Evolutionary conservation across 2,329 filamentous ascomycete genomes (phyloP).

Genomic region (Xylaria sp.): DNA sequence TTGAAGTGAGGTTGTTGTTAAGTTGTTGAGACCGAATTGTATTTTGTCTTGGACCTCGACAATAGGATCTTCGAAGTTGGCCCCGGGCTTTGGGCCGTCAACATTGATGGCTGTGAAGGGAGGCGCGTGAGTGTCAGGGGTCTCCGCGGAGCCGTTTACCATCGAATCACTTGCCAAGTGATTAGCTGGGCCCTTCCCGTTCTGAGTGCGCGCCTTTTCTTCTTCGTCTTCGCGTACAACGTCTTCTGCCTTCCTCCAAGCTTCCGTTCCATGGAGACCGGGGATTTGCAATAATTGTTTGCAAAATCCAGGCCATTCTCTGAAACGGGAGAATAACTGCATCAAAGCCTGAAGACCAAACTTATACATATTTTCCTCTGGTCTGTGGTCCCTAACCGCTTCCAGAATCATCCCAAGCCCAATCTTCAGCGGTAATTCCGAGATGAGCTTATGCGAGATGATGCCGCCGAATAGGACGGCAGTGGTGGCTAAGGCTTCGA

Average conservation of each 20-base stretch:
- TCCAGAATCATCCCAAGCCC: conserved; percentile 99
- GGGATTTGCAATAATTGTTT: conserved; percentile 84
- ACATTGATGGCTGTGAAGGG: conserved; percentile 83
- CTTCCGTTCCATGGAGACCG: conserved; percentile 83
- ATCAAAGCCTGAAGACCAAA: conserved; percentile 96
- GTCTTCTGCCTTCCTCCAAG: conserved; percentile 83
- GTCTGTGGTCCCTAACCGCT: conserved; percentile 84
- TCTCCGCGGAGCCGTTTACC: conserved; percentile 77
- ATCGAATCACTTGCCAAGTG: conserved; percentile 60
- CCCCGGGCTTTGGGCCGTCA: conserved; percentile 71
- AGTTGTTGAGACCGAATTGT: conserved; percentile 95
- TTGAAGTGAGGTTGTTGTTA: conserved; percentile 88
- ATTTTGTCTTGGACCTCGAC: conserved; percentile 91
- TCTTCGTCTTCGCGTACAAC: conserved; percentile 76
- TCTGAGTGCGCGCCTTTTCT: conserved; percentile 65
- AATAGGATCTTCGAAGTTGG: conserved; percentile 81
- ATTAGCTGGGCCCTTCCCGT: conserved; percentile 56
- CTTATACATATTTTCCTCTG: conserved; percentile 94
- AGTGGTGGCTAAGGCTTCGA: conserved; percentile 95
- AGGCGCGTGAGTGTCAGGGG: conserved; percentile 71
- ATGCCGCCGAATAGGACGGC: conserved; percentile 97
- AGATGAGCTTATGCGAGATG: conserved; percentile 91
- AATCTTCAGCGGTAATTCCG: conserved; percentile 88
- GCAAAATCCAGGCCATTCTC: conserved; percentile 97
- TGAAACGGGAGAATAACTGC: conserved; percentile 82